These are phyloP conservation scores for Mycena rebaudengoi DNA, from an alignment of 768 basidiomycete species.

Conservation along the genomic window DNA sequence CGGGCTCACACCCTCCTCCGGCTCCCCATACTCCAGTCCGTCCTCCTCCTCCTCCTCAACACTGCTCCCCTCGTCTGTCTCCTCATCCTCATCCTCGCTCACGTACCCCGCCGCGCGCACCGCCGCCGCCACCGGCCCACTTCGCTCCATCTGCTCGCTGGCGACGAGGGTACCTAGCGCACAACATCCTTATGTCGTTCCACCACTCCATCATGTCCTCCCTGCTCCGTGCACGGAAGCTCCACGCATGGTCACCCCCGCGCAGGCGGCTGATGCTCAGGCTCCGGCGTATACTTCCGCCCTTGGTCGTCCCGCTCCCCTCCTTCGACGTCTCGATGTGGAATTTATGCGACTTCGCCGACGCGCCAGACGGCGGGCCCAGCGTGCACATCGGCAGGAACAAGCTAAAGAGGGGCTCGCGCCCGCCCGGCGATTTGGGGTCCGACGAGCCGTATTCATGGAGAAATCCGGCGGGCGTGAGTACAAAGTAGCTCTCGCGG, in stretches of 20 bases:
- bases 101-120: conserved; percentile 86
- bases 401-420: conserved; percentile 78
- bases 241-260: conserved; percentile 75
- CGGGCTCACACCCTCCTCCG: conserved; percentile 49
- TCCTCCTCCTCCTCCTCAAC: conserved; percentile 66
- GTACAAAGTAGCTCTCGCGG: conserved; percentile 87
- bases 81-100: conserved; percentile 51
- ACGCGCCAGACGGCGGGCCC: conserved; percentile 81
- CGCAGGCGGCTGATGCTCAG: conserved; percentile 40
- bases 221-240: conserved; percentile 86
- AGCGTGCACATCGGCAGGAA: conserved; percentile 97
- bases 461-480: conserved; percentile 95
- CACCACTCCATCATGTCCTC: conserved; percentile 99
- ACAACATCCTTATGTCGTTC: conserved; percentile 96
- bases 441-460: conserved; percentile 91
- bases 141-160: conserved; percentile 91
- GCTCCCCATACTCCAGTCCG: conserved; percentile 56
- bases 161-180: conserved; percentile 94
- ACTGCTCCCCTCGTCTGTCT: conserved; percentile 67
- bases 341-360: conserved; percentile 90
- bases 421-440: conserved; percentile 57
- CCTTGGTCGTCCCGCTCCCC: conserved; percentile 72
- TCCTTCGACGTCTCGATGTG: conserved; percentile 94
- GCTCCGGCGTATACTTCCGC: conserved; percentile 57
- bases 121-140: conserved; percentile 91